phyloP scores from a whole-genome alignment of 179 eudicot species.

The Beta lomatogona region DNA sequence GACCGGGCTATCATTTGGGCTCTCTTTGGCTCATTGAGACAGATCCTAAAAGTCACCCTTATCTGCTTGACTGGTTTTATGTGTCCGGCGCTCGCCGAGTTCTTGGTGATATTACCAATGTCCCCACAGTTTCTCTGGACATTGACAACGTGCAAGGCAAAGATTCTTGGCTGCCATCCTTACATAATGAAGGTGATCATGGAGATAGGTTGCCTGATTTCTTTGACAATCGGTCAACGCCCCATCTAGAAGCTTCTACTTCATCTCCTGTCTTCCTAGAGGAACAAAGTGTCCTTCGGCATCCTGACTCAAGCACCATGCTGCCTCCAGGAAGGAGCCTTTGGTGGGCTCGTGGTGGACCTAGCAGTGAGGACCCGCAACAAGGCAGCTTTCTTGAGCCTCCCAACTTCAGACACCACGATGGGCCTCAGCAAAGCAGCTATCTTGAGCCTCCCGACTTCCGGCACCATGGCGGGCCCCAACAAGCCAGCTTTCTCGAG shows the following conservation, averaged over 20 bases:
- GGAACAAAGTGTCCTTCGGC: constrained; percentile 39
- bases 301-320: constrained; percentile 36
- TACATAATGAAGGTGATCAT: constrained; percentile 25
- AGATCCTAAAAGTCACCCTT: constrained; percentile 61
- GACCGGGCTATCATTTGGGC: constrained; percentile 44
- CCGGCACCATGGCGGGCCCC: constrained; percentile 14
- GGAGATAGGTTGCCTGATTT: constrained; percentile 49
- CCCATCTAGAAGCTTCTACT: constrained; percentile 69
- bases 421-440: constrained; percentile 20
- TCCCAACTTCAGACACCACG: constrained; percentile 8
- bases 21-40: constrained; percentile 65
- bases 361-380: constrained; percentile 3
- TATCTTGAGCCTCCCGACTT: constrained; percentile 34
- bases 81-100: constrained; percentile 46
- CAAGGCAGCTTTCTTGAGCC: constrained; percentile 36
- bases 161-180: constrained; percentile 50
- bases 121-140: constrained; percentile 35
- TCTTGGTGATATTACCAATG: constrained; percentile 24
- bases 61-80: constrained; percentile 86
- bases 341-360: constrained; percentile 75
- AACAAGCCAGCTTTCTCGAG: constrained; percentile 52
- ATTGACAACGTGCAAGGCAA: constrained; percentile 35
- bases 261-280: constrained; percentile 52
- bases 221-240: constrained; percentile 41
- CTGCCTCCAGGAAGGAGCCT: constrained; percentile 44